Evolutionary conservation across 306 rosid species (phyloP).

Genomic region (Abrus precatorius): DNA sequence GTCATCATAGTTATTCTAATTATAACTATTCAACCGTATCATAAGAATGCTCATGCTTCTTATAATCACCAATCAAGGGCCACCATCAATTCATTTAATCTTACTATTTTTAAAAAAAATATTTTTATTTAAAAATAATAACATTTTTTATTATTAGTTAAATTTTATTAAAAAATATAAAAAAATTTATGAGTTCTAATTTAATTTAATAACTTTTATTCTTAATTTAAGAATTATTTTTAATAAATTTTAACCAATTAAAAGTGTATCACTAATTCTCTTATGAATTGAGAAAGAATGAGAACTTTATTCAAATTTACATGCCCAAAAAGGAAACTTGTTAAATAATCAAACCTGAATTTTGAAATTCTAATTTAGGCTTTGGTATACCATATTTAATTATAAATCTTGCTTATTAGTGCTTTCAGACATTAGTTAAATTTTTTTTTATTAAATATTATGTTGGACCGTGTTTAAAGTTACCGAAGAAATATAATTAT

Average conservation of each 20-base stretch:
- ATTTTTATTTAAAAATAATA: too few relatives aligned
- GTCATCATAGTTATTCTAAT: constrained; percentile 30
- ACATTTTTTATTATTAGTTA: too few relatives aligned
- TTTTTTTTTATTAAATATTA: too few relatives aligned
- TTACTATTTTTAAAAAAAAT: not conserved
- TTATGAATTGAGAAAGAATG: not conserved
- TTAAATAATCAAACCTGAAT: not conserved
- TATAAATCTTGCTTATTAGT: not conserved
- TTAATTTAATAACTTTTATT: too few relatives aligned
- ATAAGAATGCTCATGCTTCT: constrained; percentile 41
- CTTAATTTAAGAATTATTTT: too few relatives aligned
- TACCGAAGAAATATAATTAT: too few relatives aligned
- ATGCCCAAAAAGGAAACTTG: not conserved
- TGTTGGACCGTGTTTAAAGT: too few relatives aligned
- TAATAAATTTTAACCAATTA: too few relatives aligned
- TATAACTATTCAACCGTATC: constrained; percentile 29
- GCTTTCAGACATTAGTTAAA: too few relatives aligned
- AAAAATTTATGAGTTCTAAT: too few relatives aligned
- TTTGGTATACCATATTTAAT: not conserved
- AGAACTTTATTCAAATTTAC: constrained; percentile 6
- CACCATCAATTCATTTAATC: not conserved
- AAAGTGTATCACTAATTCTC: too few relatives aligned
- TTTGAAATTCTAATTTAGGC: not conserved
- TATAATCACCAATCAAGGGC: constrained; percentile 11
- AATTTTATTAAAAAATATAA: too few relatives aligned